Evolutionary conservation across 768 basidiomycete genomes (phyloP), one percentile per base, ranked within the genome.

Genomic region (Kwoniella mangroviensis): DNA sequence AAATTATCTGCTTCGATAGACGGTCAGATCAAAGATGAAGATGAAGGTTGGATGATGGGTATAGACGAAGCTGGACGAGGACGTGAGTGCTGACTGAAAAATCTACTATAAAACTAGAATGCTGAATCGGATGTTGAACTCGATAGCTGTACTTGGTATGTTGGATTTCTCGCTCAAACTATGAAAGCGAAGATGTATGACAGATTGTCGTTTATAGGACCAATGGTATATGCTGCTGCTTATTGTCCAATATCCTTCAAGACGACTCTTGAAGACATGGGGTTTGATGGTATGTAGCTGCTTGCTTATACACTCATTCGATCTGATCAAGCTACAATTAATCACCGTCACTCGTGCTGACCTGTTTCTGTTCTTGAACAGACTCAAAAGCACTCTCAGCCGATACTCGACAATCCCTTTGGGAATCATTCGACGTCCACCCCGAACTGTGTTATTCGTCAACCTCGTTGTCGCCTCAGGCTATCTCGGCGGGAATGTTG

Each of bases 21-120:
- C 11, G 56, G 52, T 3, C 54, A 54, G 15, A 21, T 41, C 17
- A 57, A 51, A n/a, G 63, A 62, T 13, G 67, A 63, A 10, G 74
- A 77, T 21, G 73, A 76, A 65, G 91, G 91, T 0, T 97, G 95
- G 84, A 92, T 98, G 59, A 90, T 99, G 60, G 97, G 97, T 24
- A 94, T 99, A n/a, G 97, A 99, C 82, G 97, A 99, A 82, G 97
- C 97, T 0, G 97, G 97, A 0, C 87, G 97, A 65, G 97, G 97
- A 0, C 97, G 82, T 83, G 66, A 71, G 82, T 81, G 13, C 2
- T 28, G 49, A 62, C 60, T 34, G 34, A 34, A 34, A 34, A 34
- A 34, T 34, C 6, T 34, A 7, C 6, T 34, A 6, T 7, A 34
- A 7, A 1, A 1, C 34, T 34, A 34, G 34, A 34, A 34, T 7